Base-by-base conservation (phyloP, 2,329 filamentous ascomycete genomes). In the Aspergillus fructus region DNA sequence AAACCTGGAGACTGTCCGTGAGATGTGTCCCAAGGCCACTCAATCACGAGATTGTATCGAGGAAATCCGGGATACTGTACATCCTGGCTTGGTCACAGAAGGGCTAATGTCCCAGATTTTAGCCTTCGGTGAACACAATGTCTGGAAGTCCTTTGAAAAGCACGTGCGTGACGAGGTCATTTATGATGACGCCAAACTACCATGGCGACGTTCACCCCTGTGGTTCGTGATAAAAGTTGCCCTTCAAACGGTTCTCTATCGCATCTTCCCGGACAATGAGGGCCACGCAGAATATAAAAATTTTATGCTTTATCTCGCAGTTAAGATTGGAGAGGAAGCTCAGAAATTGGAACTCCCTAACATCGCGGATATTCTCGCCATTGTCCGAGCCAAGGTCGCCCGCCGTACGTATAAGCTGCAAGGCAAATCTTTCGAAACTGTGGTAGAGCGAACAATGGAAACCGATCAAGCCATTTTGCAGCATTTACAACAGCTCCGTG, bases 191-290 rank as follows among this genome's bases (percentile, higher is more conserved):
- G 55, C 59, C 58, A 17, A 60, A 2, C 30, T 55, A 1, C 79
- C 79, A 0, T 85, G 82, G 83, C 70, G 78, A 19, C 68, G 79
- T 41, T 85, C 83, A 7, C 73, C 82, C 0, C 52, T 79, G 0
- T 86, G 82, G 82, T 71, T 86, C 0, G 70, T 85, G 0, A 55
- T 85, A 4, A 78, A 82, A 0, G 81, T 85, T 2, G 67, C 76
- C 0, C 59, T 85, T 2, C 82, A 86, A 52, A 67, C 71, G 30
- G 54, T 63, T 7, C 59, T 72, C 9, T 50, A 53, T 43, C 60
- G 51, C n/a, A 48, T 24, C n/a, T 64, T 62, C 34, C 41, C 55
- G 4, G 40, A 45, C 9, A 46, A 56, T 15, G 46, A 65, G 34
- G 55, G 49, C 8, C 48, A 59, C 13, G 41, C 42, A 6, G 48